These are phyloP conservation scores for Echium plantagineum DNA, from an alignment of 257 asterid genomes.

Conservation along the genomic window DNA sequence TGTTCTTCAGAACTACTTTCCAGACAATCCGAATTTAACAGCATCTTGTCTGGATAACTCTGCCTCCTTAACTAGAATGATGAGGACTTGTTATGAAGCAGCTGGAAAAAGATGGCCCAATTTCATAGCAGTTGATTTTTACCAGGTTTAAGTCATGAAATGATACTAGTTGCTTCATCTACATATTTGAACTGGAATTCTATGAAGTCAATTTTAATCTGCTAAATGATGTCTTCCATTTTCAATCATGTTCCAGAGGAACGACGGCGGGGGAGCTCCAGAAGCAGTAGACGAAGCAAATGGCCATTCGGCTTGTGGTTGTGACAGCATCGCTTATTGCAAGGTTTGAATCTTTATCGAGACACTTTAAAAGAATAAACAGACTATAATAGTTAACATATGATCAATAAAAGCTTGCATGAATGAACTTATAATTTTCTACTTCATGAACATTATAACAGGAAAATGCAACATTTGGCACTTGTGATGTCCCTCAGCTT, in stretches of 20 bases:
- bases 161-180: conserved; percentile 3
- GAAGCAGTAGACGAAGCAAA: conserved; percentile 87
- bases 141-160: conserved; percentile 29
- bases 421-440: conserved; percentile 5
- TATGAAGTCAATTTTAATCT: neutral
- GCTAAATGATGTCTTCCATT: conserved; percentile 1
- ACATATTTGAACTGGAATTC: neutral
- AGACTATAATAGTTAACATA: neutral
- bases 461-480: conserved; percentile 43
- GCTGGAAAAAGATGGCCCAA: conserved; percentile 79
- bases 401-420: neutral
- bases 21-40: conserved; percentile 43
- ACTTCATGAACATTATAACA: conserved; percentile 4
- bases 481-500: conserved; percentile 57
- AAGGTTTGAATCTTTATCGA: conserved; percentile 27
- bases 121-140: conserved; percentile 82
- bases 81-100: conserved; percentile 49
- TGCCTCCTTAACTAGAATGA: conserved; percentile 37
- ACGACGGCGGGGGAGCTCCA: conserved; percentile 86
- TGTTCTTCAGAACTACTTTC: conserved; percentile 67
- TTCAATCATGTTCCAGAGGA: conserved; percentile 36
- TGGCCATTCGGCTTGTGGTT: conserved; percentile 76
- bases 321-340: conserved; percentile 83
- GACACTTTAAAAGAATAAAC: neutral
- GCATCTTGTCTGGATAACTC: conserved; percentile 65